These are phyloP conservation scores for Jamesozyma jinghongensis DNA, from an alignment of 805 yeast species.

Conservation along the genomic window DNA sequence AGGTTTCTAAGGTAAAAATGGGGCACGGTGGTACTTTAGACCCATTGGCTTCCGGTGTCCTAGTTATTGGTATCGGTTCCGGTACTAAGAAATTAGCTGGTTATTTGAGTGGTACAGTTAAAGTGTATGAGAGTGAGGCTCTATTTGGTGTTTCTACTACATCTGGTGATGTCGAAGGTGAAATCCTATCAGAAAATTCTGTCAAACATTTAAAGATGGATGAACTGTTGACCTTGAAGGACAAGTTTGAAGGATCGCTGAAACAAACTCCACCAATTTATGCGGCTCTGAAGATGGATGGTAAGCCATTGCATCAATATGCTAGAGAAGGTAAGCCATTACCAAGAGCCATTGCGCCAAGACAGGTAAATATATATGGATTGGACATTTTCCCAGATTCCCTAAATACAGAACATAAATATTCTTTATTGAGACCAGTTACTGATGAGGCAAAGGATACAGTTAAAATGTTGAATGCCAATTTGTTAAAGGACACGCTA, in stretches of 20 bases:
- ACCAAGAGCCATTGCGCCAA: conserved; percentile 71
- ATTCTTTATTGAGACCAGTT: conserved; percentile 35
- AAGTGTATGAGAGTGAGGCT: conserved; percentile 77
- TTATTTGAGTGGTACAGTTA: conserved; percentile 65
- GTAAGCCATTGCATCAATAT: conserved; percentile 87
- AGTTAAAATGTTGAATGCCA: conserved; percentile 34
- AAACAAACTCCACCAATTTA: conserved; percentile 91
- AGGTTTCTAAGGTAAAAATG: conserved; percentile 60
- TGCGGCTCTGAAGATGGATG: conserved; percentile 90
- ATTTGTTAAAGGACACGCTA: conserved; percentile 54
- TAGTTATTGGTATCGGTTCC: conserved; percentile 82
- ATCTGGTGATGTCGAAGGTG: conserved; percentile 90
- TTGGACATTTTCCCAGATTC: conserved; percentile 44
- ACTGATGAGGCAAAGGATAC: conserved; percentile 20
- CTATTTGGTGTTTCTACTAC: conserved; percentile 85
- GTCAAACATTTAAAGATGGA: conserved; percentile 49
- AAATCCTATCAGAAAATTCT: conserved; percentile 50
- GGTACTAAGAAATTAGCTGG: conserved; percentile 79
- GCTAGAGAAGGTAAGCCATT: conserved; percentile 82
- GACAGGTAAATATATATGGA: conserved; percentile 55
- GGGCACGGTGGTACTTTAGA: conserved; percentile 99
- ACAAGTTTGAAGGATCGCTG: conserved; percentile 69
- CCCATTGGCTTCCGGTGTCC: conserved; percentile 90
- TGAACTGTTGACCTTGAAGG: conserved; percentile 39
- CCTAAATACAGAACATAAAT: conserved; percentile 47